Evolutionary conservation across 139 green algal species (phyloP), one percentile per base, ranked within the genome.

Genomic region (Nannochloris sp.): DNA sequence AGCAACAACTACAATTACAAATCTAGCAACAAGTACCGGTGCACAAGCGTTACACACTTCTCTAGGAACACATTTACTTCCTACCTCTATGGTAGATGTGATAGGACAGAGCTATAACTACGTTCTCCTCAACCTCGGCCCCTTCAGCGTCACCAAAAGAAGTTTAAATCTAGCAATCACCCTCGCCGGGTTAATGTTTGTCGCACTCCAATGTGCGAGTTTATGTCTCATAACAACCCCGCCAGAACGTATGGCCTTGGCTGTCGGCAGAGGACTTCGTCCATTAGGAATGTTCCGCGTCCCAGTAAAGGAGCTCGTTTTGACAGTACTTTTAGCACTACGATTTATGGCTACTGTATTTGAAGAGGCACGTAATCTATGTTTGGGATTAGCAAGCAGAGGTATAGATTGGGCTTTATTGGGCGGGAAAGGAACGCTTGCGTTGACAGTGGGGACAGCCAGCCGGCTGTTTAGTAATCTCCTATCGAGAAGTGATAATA

Each of bases 281-380:
- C 71, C 71, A 57, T 46, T 78, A 42, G 34, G 64, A 39, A 24
- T 67, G 34, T 34, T 78, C 25, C 54, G 71, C 35, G 4, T 73
- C 34, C 64, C 64, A 3, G 58, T 73, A 1, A 25, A 57, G 3
- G 61, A 73, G 46, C 44, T 78, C n/a, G 48, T 68, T 25, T 56
- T 78, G 4, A 78, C 63, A 32, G 31, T 69, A 31, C 64, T 78
- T 33, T 46, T 78, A 37, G 63, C 71, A 24, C 64, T 78, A 27
- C 56, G 71, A 24, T 78, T 78, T 33, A 68, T 73, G 44, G 58
- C 63, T 4, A 78, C 60, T 46, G 71, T 70, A 25, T 78, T 78
- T 69, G 71, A 78, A 31, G 71, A 78, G 48, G 36, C 34, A 7
- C 58, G 71, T 25, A 69, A 73, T 45, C 64, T 78, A n/a, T 61